A percentile compares a stretch with the other conserved stretches of the same genome.
Conservation (phyloP, 1,284 basidiomycete species). For the Leccinum olivaceoglutinosum region DNA sequence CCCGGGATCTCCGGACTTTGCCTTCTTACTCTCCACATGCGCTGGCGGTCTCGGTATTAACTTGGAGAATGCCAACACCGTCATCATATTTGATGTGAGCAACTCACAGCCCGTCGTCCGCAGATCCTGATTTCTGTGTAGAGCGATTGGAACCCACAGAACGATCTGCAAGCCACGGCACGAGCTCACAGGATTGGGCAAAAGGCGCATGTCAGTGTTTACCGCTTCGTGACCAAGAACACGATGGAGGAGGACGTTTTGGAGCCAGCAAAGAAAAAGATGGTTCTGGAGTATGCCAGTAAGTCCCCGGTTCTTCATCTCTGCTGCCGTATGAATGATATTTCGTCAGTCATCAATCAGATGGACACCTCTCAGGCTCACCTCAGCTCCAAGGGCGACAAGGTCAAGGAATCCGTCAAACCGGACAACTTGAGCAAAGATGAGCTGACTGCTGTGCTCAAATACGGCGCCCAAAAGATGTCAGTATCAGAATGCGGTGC, state of each 20-base stretch:
- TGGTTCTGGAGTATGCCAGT: conserved; percentile 99
- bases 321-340: conserved; percentile 4
- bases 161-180: conserved; percentile 98
- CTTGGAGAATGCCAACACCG: conserved; percentile 95
- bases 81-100: conserved; percentile 97
- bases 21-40: conserved; percentile 94
- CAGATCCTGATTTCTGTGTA: conserved; percentile 31
- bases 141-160: conserved; percentile 97
- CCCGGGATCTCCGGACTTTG: conserved; percentile 91
- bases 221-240: conserved; percentile 97
- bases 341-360: conserved; percentile 79
- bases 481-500: conserved; percentile 33
- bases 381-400: conserved; percentile 73
- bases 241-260: conserved; percentile 99
- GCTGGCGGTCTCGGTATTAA: conserved; percentile 99
- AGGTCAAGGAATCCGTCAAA: conserved; percentile 67
- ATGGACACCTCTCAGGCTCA: conserved; percentile 99
- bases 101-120: conserved; percentile 11
- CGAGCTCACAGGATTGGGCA: conserved; percentile 96
- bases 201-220: conserved; percentile 97
- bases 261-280: conserved; percentile 98
- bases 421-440: conserved; percentile 94
- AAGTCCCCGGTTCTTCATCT: conserved; percentile 34
- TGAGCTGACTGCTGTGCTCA: conserved; percentile 96
- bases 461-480: conserved; percentile 99